Conservation (phyloP, 257 asterid genomes). For the Nicotiana tomentosiformis region DNA sequence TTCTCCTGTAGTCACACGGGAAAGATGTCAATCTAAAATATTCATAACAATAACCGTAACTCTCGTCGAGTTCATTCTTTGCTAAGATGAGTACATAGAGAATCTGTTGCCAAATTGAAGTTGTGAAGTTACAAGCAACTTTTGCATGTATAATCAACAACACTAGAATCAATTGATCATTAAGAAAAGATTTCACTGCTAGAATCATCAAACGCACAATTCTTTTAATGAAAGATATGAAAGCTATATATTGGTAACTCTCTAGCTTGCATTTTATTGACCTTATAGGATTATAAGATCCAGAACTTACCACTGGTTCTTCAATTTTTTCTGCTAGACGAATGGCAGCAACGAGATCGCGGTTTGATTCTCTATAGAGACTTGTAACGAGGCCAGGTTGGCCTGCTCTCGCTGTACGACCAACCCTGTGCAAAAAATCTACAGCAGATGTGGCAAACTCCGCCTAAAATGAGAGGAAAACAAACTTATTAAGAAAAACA, state of each 20-base stretch:
- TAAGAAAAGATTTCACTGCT: background rate
- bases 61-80: background rate
- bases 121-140: background rate
- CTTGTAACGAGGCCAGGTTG: slow-evolving; percentile 87
- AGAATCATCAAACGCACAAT: background rate
- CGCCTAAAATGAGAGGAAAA: slow-evolving; percentile 40
- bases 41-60: background rate
- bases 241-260: background rate
- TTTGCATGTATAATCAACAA: background rate
- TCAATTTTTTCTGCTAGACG: slow-evolving; percentile 70
- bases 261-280: background rate
- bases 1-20: slow-evolving; percentile 56
- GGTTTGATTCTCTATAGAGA: slow-evolving; percentile 50
- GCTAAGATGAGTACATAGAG: background rate
- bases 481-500: background rate
- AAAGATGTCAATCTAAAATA: background rate
- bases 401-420: slow-evolving; percentile 97
- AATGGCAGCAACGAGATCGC: slow-evolving; percentile 86
- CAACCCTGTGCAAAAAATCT: slow-evolving; percentile 95
- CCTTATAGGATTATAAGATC: background rate
- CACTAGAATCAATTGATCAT: background rate
- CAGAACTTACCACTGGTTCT: slow-evolving; percentile 64
- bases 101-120: background rate
- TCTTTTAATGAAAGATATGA: background rate
- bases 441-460: slow-evolving; percentile 92